Percentiles rank a stretch among this genome's conserved stretches.
These are phyloP conservation scores for Citrus unshiu DNA, from an alignment of 345 rosid genomes.

Conservation along the genomic window DNA sequence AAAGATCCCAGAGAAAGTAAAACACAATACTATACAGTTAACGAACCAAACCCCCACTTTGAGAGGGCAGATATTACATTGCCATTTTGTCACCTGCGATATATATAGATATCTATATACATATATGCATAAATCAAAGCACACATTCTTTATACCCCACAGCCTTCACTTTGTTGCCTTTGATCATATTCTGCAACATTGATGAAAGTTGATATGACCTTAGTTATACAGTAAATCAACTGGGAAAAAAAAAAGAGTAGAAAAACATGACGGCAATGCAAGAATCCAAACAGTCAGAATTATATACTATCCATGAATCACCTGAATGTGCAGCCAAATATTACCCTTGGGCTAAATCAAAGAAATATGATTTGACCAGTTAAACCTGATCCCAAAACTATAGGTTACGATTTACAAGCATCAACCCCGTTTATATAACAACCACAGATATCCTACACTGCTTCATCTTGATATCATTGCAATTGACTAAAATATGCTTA, in stretches of 20 bases:
- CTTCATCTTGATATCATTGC: not conserved
- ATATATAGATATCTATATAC: not conserved
- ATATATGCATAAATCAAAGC: not conserved
- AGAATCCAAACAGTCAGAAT: not conserved
- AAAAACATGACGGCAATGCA: not conserved
- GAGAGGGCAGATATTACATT: not conserved
- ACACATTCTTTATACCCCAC: not conserved
- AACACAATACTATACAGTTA: not conserved
- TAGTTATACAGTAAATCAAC: not conserved
- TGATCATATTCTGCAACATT: not conserved
- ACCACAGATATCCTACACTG: not conserved
- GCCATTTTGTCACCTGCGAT: not conserved
- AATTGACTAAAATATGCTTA: not conserved
- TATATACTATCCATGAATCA: not conserved
- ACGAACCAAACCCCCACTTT: not conserved
- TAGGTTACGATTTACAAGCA: not conserved
- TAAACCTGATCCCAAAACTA: not conserved
- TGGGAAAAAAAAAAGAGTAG: not conserved
- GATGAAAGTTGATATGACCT: not conserved
- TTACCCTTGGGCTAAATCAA: not conserved
- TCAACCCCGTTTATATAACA: not conserved
- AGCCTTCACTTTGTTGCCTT: not conserved
- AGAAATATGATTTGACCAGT: not conserved
- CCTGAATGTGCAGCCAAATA: not conserved
- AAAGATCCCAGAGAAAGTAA: not conserved